Base-by-base conservation (phyloP, 2,329 filamentous ascomycete species). In the Incumbomyces delicatus region DNA sequence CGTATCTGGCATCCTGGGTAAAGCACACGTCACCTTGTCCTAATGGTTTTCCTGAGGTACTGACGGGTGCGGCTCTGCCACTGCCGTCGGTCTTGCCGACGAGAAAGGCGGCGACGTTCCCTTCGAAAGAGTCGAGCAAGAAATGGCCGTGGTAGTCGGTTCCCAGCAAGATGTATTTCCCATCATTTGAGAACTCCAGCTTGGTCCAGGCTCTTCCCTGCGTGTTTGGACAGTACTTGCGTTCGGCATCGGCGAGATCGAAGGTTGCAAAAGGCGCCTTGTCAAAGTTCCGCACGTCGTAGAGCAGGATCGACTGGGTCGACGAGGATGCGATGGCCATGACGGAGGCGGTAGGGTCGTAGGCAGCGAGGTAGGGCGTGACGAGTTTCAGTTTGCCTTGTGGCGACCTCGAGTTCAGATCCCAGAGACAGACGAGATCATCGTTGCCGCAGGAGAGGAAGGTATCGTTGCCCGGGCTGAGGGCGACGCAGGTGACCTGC, bases 111-210 rank as follows among this genome's bases (percentile, higher is more conserved):
- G 83, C 86, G 17, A 96, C 65, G 6, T 74, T 75, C 33, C 90
- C 92, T 35, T 87, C 81, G 61, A 95, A 96, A 1, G 90, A 86
- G 62, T 98, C 92, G n/a, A 98, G 72, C 2, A 98, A 70, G 60
- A 92, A 94, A 64, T 98, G 92, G 0, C 88, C 87, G 43, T 76
- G 76, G 6, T 85, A 87, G 41, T 83, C 86, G 2, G 90, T 96
- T 12, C 85, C 86, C 14, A 98, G 65, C 4, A 98, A 74, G 40
- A 98, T 67, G 50, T 79, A 79, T 60, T 94, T 94, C 14, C 92
- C 92, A 59, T 98, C 92, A 59, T 98, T 98, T 48, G 87, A 92
- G 62, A 98, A 96, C 58, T 95, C 88, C 35, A 98, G 74, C 57
- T 85, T 88, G 1, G 86, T 92, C 92, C 92, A 98, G 55, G 63